Evolutionary conservation across 2,329 filamentous ascomycete genomes (phyloP).

Genomic region (Exophiala sideris): DNA sequence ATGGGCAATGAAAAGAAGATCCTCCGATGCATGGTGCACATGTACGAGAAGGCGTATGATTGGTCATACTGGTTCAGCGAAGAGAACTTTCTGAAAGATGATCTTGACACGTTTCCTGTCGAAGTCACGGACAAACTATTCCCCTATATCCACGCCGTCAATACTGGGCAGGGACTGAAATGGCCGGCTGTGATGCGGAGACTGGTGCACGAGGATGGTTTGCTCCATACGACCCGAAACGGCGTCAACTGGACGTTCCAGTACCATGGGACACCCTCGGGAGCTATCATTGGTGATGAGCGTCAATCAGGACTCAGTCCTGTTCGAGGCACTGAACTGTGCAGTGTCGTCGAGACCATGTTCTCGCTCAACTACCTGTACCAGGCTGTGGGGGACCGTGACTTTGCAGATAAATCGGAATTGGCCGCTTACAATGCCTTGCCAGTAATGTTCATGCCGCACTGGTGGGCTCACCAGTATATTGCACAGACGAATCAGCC

Average conservation of each 20-base stretch:
- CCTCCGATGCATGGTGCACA: conserved; percentile 43
- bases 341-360: conserved; percentile 52
- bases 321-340: conserved; percentile 47
- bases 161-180: conserved; percentile 48
- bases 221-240: conserved; percentile 39
- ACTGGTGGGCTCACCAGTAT: conserved; percentile 59
- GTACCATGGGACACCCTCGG: conserved; percentile 49
- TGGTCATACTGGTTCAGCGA: conserved; percentile 43
- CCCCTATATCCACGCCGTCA: conserved; percentile 48
- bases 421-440: conserved; percentile 55
- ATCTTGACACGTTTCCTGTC: conserved; percentile 34
- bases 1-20: conserved; percentile 35
- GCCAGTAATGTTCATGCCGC: conserved; percentile 49
- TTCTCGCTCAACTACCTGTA: conserved; percentile 53
- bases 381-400: conserved; percentile 44
- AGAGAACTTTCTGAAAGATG: conserved; percentile 37
- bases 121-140: conserved; percentile 35
- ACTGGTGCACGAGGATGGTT: conserved; percentile 43
- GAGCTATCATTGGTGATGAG: conserved; percentile 52
- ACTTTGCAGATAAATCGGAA: conserved; percentile 53
- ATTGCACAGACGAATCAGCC: conserved; percentile 55
- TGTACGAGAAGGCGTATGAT: conserved; percentile 40
- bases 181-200: conserved; percentile 45
- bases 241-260: conserved; percentile 48
- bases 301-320: conserved; percentile 45